These are phyloP conservation scores for Mesembryanthemum crystallinum DNA, from an alignment of 148 eudicot species.

Conservation along the genomic window DNA sequence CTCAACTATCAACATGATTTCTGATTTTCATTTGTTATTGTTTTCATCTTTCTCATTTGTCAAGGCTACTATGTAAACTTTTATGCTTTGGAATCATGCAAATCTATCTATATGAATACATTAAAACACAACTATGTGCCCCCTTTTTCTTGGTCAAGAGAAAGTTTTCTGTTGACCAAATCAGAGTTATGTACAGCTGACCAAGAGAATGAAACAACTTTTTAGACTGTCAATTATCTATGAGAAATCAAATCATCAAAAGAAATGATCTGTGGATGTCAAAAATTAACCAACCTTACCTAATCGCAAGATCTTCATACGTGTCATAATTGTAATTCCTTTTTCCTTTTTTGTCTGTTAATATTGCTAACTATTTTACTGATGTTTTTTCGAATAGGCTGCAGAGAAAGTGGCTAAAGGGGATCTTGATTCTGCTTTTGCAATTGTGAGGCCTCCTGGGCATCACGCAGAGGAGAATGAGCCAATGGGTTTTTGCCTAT, in stretches of 20 bases:
- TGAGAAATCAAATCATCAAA: not conserved
- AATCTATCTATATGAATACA: too few relatives aligned
- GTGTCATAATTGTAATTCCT: not conserved
- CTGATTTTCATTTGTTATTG: too few relatives aligned
- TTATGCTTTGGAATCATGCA: too few relatives aligned
- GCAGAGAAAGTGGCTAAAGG: slow-evolving; percentile 87
- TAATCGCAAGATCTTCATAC: not conserved
- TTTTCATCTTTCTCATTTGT: too few relatives aligned
- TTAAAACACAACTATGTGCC: too few relatives aligned
- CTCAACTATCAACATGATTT: too few relatives aligned
- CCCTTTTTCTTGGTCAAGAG: too few relatives aligned
- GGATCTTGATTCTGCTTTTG: slow-evolving; percentile 89
- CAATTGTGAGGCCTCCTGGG: slow-evolving; percentile 98
- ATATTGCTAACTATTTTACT: slow-evolving; percentile 11
- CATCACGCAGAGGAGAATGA: slow-evolving; percentile 88
- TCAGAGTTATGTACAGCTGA: too few relatives aligned
- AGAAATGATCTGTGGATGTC: not conserved
- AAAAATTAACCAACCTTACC: not conserved
- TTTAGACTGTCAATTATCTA: not conserved
- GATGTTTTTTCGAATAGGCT: slow-evolving; percentile 44
- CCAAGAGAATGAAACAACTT: too few relatives aligned
- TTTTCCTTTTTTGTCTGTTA: not conserved
- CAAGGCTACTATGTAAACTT: too few relatives aligned
- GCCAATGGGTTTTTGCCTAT: slow-evolving; percentile 96
- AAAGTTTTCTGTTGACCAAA: too few relatives aligned